Base-by-base conservation (phyloP, 2,329 filamentous ascomycete genomes). In the Fusarium luffae region DNA sequence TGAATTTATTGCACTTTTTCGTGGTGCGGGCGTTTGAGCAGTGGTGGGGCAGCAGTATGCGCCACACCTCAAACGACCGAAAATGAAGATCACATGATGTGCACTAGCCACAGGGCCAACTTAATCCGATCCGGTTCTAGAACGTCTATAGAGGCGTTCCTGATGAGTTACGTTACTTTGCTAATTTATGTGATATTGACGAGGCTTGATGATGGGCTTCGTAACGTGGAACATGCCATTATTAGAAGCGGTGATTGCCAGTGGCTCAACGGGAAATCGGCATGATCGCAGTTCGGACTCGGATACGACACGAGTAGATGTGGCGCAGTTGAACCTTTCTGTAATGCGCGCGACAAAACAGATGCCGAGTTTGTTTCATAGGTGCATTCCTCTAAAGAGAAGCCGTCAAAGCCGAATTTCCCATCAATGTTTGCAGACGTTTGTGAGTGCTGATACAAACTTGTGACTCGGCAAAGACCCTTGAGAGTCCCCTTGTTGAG, bases 1-100 rank as follows among this genome's bases (percentile, higher is more conserved):
- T 74, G 78, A 81, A 80, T 79, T 81, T 80, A 75, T 73, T 77
- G 49, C 74, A 76, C 76, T 77, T 80, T 81, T 81, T 81, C 78
- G 78, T 81, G 77, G 77, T 78, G 80, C 76, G 79, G 75, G 75
- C 74, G 74, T 63, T 67, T 70, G 74, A 73, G 30, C 74, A 69
- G 54, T 71, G 75, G 79, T 80, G 78, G 79, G 78, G 77, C 72
- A 60, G n/a, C 23, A 34, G 18, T 56, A 54, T 61, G 63, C 75
- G 77, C 76, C 77, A 79, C 77, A 67, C 55, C 64, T 66, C 58
- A 59, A 57, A 60, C 66, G 30, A 66, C 42, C 11, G 10, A n/a
- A 7, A 7, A 18, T 13, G n/a, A 9, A 49, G 46, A 43, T 76
- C 77, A 79, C 77, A 77, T 79, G 77, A 69, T 44, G 61, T 28